phyloP scores from a whole-genome alignment of 768 basidiomycete species.

The Suillus clintonianus region DNA sequence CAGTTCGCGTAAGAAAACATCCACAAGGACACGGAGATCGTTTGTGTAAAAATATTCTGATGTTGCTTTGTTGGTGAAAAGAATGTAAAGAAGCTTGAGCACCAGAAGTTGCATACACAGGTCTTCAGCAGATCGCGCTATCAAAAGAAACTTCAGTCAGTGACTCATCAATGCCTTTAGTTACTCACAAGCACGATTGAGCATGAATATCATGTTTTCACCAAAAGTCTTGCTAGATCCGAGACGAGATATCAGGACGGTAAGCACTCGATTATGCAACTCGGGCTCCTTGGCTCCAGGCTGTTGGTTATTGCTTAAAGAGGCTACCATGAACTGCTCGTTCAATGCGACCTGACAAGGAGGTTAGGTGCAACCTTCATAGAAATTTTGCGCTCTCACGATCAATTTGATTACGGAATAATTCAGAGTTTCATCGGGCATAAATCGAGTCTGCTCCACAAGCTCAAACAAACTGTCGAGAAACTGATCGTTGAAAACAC shows the following conservation, averaged over 20 bases:
- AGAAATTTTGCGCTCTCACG: conserved; percentile 45
- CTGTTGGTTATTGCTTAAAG: conserved; percentile 40
- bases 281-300: conserved; percentile 36
- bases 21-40: conserved; percentile 92
- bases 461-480: conserved; percentile 90
- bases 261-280: conserved; percentile 75
- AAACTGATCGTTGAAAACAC: conserved; percentile 78
- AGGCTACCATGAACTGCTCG: conserved; percentile 98
- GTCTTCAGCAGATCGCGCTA: conserved; percentile 86
- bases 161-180: neutral
- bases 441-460: conserved; percentile 87
- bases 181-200: conserved; percentile 87
- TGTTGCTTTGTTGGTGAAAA: conserved; percentile 92
- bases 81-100: conserved; percentile 89
- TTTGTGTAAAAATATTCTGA: conserved; percentile 98
- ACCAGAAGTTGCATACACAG: conserved; percentile 93
- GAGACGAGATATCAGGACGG: conserved; percentile 80
- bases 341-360: conserved; percentile 79
- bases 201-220: conserved; percentile 98
- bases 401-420: conserved; percentile 95
- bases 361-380: conserved; percentile 1
- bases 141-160: conserved; percentile 9
- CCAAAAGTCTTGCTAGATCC: conserved; percentile 94
- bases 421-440: conserved; percentile 91
- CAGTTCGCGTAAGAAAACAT: conserved; percentile 95